Evolutionary conservation across 2,329 filamentous ascomycete species (phyloP), one percentile per base, ranked within the genome.

Genomic region (Aspergillus aculeatinus): DNA sequence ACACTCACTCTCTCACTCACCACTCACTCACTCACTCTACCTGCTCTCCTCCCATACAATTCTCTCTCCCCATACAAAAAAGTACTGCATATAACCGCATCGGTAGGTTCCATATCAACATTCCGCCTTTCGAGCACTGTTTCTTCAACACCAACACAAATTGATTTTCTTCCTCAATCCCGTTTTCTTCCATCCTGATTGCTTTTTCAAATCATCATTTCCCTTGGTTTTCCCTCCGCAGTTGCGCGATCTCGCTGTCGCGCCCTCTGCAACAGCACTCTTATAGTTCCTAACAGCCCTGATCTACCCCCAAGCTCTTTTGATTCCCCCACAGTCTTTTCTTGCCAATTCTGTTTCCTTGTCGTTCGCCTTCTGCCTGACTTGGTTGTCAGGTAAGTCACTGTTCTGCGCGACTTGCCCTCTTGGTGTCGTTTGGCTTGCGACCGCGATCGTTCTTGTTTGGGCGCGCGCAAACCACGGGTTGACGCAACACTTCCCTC

Each of bases 11-110:
- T 67, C 68, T 58, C 58, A 47, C 64, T 65, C 68, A 70, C 70
- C 65, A 63, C 65, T 55, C 56, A 66, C 65, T 55, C 56, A 66
- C 67, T 68, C 67, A 63, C 66, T 66, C 70, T 68, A 70, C 68
- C 72, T 72, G 69, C 68, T 67, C 67, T 61, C 62, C 68, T 63
- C 72, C 68, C 69, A 68, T 71, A 70, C 68, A 68, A 67, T 67
- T 60, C 59, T 65, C 63, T 66, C 68, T 66, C 69, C 72, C 74
- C 74, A 74, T 76, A 72, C 74, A 76, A 73, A 72, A 27, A 69
- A 68, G 72, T 76, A 74, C 72, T 72, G 65, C 69, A 72, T 71
- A 72, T 68, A 63, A 57, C 69, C 70, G 68, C 65, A 66, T 69
- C 67, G 70, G 73, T 76, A 68, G 72, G 71, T 70, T 70, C 68